phyloP scores from a whole-genome alignment of 768 basidiomycete species.

The Lentinus brumalis region DNA sequence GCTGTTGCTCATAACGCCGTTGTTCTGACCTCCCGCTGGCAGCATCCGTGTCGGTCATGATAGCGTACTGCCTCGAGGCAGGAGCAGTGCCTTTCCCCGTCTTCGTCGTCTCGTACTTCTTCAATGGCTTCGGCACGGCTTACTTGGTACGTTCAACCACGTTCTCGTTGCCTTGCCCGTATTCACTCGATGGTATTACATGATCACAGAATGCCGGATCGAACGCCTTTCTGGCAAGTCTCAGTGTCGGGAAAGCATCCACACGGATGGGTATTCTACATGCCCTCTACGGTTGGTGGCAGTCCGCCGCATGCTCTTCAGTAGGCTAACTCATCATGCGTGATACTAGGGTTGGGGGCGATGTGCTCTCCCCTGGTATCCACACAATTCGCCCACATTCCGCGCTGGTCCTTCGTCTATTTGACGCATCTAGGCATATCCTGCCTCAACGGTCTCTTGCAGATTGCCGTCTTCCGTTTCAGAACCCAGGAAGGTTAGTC shows the following conservation, averaged over 20 bases:
- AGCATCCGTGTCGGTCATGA: constrained; percentile 54
- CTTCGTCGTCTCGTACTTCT: constrained; percentile 49
- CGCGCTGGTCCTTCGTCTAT: constrained; percentile 46
- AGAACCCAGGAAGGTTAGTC: constrained; percentile 33
- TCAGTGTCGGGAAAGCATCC: constrained; percentile 45
- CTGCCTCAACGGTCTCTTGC: constrained; percentile 17
- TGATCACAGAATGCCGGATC: constrained; percentile 63
- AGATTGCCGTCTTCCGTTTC: constrained; percentile 29
- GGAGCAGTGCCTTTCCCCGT: constrained; percentile 64
- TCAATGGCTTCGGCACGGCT: constrained; percentile 51
- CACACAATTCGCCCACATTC: constrained; percentile 46
- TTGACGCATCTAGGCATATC: constrained; percentile 35
- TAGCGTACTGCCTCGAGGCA: constrained; percentile 55
- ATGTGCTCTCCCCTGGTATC: constrained; percentile 52
- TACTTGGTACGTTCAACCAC: constrained; percentile 8
- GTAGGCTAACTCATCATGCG: neutral
- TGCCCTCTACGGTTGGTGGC: constrained; percentile 53
- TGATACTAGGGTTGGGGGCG: constrained; percentile 38
- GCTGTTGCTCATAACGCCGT: neutral
- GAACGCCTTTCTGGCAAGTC: constrained; percentile 66
- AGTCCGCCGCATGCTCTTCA: neutral
- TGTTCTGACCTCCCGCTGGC: neutral
- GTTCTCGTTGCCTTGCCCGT: neutral
- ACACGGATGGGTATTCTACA: constrained; percentile 52
- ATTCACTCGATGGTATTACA: neutral